Conservation (phyloP, 1,284 basidiomycete species). For the Ustilago nuda region DNA sequence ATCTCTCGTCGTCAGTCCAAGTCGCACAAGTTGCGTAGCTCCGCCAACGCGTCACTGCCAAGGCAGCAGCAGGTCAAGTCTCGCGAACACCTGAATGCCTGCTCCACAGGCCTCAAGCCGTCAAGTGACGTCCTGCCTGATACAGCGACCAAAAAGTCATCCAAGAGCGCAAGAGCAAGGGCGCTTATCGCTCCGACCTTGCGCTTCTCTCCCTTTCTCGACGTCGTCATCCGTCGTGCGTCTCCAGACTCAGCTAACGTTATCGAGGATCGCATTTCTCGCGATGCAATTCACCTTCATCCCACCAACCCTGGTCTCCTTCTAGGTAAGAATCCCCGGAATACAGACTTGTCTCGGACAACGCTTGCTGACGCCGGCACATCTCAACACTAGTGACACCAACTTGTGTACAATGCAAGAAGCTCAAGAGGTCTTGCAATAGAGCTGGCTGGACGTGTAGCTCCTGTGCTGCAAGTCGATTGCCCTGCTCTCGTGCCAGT, state of each 20-base stretch:
- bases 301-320: constrained; percentile 8
- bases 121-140: neutral
- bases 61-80: neutral
- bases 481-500: neutral
- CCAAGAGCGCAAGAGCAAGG: neutral
- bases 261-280: neutral
- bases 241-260: neutral
- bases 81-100: neutral
- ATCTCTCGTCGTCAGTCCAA: neutral
- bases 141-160: neutral
- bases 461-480: neutral
- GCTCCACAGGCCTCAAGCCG: neutral
- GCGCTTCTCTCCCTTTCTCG: constrained; percentile 6
- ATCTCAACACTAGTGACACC: constrained; percentile 4
- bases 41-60: neutral
- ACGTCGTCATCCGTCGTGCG: constrained; percentile 11
- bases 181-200: neutral
- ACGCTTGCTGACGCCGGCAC: neutral
- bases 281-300: constrained; percentile 8
- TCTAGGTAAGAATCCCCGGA: constrained; percentile 7
- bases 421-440: constrained; percentile 6
- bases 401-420: constrained; percentile 1
- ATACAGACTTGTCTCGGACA: neutral
- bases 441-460: constrained; percentile 7
- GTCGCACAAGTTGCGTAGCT: neutral